These are phyloP conservation scores for Chrysophaeum taylorii DNA, from an alignment of 352 stramenopile genomes.

Conservation along the genomic window DNA sequence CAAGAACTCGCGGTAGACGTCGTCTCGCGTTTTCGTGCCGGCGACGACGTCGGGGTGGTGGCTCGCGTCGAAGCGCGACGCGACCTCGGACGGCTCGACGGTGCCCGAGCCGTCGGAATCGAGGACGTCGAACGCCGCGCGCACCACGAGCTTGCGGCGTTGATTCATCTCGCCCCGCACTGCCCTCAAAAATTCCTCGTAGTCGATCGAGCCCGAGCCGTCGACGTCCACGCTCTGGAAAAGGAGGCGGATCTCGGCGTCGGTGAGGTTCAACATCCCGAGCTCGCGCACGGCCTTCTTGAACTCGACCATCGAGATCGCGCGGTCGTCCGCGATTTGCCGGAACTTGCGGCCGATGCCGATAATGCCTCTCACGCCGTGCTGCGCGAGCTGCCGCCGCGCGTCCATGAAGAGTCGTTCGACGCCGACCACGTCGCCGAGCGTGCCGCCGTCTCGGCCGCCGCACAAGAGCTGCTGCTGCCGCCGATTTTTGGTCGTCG, in stretches of 20 bases:
- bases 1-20: constrained; percentile 62
- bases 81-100: constrained; percentile 53
- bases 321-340: constrained; percentile 59
- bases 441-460: background rate
- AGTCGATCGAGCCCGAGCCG: constrained; percentile 33
- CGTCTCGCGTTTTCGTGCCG: constrained; percentile 50
- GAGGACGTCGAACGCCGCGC: constrained; percentile 62
- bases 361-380: constrained; percentile 59
- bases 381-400: constrained; percentile 38
- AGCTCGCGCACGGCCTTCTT: constrained; percentile 47
- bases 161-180: constrained; percentile 47
- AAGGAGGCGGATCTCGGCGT: constrained; percentile 38
- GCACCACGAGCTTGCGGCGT: constrained; percentile 53
- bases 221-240: constrained; percentile 48
- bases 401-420: background rate
- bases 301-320: constrained; percentile 61
- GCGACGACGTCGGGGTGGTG: constrained; percentile 60
- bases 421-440: background rate
- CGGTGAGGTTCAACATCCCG: constrained; percentile 23
- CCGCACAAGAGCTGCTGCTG: no score
- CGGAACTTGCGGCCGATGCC: constrained; percentile 64
- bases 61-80: constrained; percentile 53
- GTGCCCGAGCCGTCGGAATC: constrained; percentile 55
- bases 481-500: no score
- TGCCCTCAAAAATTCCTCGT: constrained; percentile 36